phyloP scores from a whole-genome alignment of 352 stramenopile species.

The Hyphochytrium catenoides region DNA sequence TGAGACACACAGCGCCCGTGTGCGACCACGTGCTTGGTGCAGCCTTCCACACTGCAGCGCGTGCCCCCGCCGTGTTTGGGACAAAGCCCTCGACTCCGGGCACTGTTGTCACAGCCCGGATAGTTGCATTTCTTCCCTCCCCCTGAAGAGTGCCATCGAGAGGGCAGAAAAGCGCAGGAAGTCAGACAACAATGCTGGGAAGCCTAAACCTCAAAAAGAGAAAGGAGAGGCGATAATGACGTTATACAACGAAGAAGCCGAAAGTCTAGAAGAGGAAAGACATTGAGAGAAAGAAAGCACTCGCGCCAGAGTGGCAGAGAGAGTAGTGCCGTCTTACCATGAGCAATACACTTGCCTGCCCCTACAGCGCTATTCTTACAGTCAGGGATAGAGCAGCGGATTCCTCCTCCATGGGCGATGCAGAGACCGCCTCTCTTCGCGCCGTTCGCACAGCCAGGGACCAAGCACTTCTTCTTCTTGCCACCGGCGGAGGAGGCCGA shows the following conservation, averaged over 20 bases:
- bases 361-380: conserved; percentile 58
- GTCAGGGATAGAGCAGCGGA: conserved; percentile 36
- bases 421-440: conserved; percentile 48
- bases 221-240: too few relatives aligned
- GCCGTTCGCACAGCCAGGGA: conserved; percentile 32
- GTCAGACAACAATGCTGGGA: too few relatives aligned
- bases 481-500: too few relatives aligned
- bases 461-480: too few relatives aligned
- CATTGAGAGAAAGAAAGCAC: too few relatives aligned
- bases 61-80: conserved; percentile 26
- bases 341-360: conserved; percentile 45
- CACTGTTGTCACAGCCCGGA: conserved; percentile 15
- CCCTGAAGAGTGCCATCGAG: too few relatives aligned
- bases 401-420: conserved; percentile 50
- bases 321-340: too few relatives aligned
- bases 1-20: conserved; percentile 31
- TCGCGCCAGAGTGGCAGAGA: too few relatives aligned
- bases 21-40: conserved; percentile 35
- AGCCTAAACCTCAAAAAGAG: too few relatives aligned
- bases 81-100: conserved; percentile 28
- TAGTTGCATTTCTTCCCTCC: conserved; percentile 11
- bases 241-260: too few relatives aligned
- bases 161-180: too few relatives aligned
- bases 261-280: too few relatives aligned
- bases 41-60: conserved; percentile 20